Percentiles rank a stretch among this genome's conserved stretches.
These are phyloP conservation scores for Trichoderma lentiforme DNA, from an alignment of 2,329 filamentous ascomycete species.

Conservation along the genomic window DNA sequence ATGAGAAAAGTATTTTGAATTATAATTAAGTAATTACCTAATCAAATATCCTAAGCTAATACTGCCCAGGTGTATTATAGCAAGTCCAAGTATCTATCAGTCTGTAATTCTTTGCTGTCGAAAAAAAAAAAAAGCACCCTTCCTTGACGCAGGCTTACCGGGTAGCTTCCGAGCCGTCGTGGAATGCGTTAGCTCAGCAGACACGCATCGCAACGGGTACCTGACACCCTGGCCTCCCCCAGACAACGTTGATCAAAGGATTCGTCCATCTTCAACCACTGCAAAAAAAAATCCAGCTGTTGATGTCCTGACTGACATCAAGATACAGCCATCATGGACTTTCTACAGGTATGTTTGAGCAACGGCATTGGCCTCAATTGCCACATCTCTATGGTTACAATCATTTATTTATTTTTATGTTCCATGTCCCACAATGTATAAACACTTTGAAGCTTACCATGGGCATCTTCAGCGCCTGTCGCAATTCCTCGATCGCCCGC, in stretches of 20 bases:
- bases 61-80: background rate
- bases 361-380: background rate
- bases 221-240: conserved; percentile 19
- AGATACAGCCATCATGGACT: conserved; percentile 39
- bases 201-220: background rate
- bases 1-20: background rate
- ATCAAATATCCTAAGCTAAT: fast-evolving
- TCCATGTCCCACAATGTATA: background rate
- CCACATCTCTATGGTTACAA: background rate
- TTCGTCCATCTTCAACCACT: conserved; percentile 4
- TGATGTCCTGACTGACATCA: conserved; percentile 4
- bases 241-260: background rate
- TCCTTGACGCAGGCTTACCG: background rate
- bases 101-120: background rate
- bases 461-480: conserved; percentile 60
- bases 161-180: background rate
- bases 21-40: background rate
- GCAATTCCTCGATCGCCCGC: conserved; percentile 80
- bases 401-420: background rate
- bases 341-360: conserved; percentile 40
- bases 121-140: background rate
- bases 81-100: background rate
- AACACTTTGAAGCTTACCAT: background rate
- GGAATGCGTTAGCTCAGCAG: conserved; percentile 19
- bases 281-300: background rate